Base-by-base conservation (phyloP, 306 rosid genomes). In the Arachis stenosperma region DNA sequence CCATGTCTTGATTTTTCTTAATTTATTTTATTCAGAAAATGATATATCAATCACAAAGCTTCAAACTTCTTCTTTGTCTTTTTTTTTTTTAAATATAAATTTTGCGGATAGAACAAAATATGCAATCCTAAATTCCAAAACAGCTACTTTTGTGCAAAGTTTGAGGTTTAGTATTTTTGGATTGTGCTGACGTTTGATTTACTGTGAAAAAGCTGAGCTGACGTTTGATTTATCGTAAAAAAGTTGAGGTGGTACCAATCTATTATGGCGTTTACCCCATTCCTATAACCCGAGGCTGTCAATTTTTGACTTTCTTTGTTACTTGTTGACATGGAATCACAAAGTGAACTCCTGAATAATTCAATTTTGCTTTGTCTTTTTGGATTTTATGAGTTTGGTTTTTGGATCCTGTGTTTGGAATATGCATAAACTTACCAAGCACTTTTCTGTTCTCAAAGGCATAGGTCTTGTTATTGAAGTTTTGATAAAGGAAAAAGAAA, bases 401-500 rank as follows among this genome's bases (percentile, higher is more conserved):
- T 72, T 74, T 76, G 27, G 55, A 50, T 71, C 72, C 40, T 29
- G 67, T 66, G 78, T 79, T 79, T 77, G 51, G 37, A 78, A 39
- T 71, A 61, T 39, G 65, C 66, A 46, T 42, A 29, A 66, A 61
- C 61, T 44, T 72, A 22, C 27, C 37, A 2, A 1, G 37, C 2
- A 2, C 37, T 33, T 33, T 33, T 4, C 37, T 33, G 37, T 33
- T 33, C 37, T 33, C 37, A 15, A 70, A 64, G 67, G 67, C 51
- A 30, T 59, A 50, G 67, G 29, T 71, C 46, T 79, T 78, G 40
- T 58, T 84, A 50, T 67, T 71, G 60, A 82, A 81, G 37, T 59
- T 57, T 67, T 33, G 37, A 33, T 33, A 33, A 33, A 33, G 37
- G 37, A 33, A 33, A 71, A 37, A 62, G 69, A 17, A 76, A 78